phyloP scores from a whole-genome alignment of 345 rosid species.

The Tarenaya hassleriana region DNA sequence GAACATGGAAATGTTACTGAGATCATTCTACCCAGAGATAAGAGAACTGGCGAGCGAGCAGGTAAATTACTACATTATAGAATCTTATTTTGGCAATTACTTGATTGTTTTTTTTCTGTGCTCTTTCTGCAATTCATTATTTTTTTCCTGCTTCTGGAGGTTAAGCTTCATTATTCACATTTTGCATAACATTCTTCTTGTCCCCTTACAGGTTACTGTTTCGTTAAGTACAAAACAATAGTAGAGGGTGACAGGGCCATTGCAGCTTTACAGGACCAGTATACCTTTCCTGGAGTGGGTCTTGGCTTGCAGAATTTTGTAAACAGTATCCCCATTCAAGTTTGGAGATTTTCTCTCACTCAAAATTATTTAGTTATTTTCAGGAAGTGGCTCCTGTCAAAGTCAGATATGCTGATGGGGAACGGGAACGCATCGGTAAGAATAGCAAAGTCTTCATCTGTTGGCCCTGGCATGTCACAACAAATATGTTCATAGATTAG shows the following conservation, averaged over 20 bases:
- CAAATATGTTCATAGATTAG: neutral
- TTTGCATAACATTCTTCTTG: slow-evolving; percentile 10
- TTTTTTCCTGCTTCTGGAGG: neutral
- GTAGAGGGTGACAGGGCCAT: slow-evolving; percentile 77
- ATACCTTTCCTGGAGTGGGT: slow-evolving; percentile 79
- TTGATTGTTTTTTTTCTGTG: neutral
- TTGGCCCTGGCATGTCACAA: neutral
- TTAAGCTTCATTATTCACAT: slow-evolving; percentile 10
- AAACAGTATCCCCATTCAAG: neutral
- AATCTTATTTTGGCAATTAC: too few relatives aligned
- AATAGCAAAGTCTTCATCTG: slow-evolving; percentile 3
- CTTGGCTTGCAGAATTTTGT: slow-evolving; percentile 15
- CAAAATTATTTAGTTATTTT: slow-evolving; percentile 13
- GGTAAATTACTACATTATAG: too few relatives aligned
- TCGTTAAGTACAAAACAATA: slow-evolving; percentile 60
- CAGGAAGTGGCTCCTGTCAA: slow-evolving; percentile 56
- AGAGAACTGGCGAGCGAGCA: slow-evolving; percentile 56
- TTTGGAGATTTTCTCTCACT: neutral
- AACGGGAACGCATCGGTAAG: slow-evolving; percentile 58
- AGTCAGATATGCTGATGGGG: slow-evolving; percentile 72
- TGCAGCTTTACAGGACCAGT: slow-evolving; percentile 50
- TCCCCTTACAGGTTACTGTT: slow-evolving; percentile 62
- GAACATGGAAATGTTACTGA: slow-evolving; percentile 62
- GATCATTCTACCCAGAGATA: slow-evolving; percentile 69
- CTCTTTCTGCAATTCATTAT: neutral